phyloP scores from a whole-genome alignment of 2,329 filamentous ascomycete species.

The Bipolaris victoriae region DNA sequence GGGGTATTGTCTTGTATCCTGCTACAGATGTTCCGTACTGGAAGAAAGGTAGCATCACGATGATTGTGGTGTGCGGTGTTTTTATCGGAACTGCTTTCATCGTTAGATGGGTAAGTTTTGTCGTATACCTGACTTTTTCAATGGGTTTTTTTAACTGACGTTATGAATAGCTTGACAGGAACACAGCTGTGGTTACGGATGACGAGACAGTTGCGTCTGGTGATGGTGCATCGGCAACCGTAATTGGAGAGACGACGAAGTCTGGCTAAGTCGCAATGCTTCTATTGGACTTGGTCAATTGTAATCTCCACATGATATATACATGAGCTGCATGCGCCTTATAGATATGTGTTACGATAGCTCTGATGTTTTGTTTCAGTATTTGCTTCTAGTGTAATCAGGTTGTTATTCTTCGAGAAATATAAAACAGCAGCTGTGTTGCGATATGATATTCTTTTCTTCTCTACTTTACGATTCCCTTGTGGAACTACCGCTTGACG shows the following conservation, averaged over 20 bases:
- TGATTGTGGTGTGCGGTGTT: slow-evolving; percentile 37
- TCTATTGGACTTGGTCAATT: not conserved
- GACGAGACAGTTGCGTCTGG: not conserved
- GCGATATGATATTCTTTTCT: too few relatives aligned
- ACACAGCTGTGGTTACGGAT: not conserved
- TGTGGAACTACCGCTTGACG: too few relatives aligned
- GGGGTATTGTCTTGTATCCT: slow-evolving; percentile 54
- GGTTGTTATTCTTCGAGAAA: too few relatives aligned
- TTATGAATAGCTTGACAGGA: slow-evolving; percentile 6
- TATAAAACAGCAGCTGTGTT: too few relatives aligned
- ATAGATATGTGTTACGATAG: not conserved
- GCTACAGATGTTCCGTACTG: slow-evolving; percentile 53
- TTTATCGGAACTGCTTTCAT: slow-evolving; percentile 20
- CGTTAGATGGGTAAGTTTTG: slow-evolving; percentile 27
- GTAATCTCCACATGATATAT: not conserved
- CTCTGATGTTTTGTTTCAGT: too few relatives aligned
- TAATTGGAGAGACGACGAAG: not conserved
- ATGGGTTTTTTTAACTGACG: not conserved
- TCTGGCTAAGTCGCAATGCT: not conserved
- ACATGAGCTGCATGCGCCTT: not conserved
- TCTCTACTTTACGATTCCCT: too few relatives aligned
- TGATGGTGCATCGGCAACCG: not conserved
- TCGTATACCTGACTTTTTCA: too few relatives aligned
- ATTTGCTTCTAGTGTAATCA: too few relatives aligned
- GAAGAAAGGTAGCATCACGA: slow-evolving; percentile 46